Conservation (phyloP, 345 rosid species). For the Psidium guajava region DNA sequence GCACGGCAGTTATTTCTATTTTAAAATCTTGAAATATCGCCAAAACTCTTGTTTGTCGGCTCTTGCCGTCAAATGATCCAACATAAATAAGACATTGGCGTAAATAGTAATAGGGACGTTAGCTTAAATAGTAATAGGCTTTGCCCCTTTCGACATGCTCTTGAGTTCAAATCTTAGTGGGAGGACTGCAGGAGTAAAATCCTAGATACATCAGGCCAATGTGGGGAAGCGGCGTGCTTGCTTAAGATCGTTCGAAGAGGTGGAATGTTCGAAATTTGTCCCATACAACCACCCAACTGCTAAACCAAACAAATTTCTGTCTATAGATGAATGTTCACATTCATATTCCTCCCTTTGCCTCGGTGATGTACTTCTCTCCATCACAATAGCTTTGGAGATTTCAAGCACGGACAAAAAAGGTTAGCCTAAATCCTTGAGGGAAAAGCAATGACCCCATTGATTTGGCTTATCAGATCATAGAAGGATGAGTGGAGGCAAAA, state of each 20-base stretch:
- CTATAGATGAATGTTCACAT: background rate
- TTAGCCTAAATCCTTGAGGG: conserved; percentile 10
- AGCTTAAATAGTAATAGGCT: background rate
- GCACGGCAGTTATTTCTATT: background rate
- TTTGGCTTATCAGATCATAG: background rate
- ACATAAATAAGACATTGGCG: background rate
- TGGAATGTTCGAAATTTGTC: background rate
- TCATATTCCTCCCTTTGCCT: background rate
- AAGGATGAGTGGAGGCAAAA: background rate
- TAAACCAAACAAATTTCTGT: background rate
- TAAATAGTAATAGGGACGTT: background rate
- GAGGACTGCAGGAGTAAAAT: background rate
- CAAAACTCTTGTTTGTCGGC: background rate
- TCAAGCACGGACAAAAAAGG: background rate
- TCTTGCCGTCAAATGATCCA: background rate
- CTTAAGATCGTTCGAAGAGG: background rate
- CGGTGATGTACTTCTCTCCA: background rate
- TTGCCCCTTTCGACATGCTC: background rate
- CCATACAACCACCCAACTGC: background rate
- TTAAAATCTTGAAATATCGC: background rate
- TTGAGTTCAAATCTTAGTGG: background rate
- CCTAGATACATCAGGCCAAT: background rate
- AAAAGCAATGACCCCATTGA: background rate
- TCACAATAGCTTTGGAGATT: background rate
- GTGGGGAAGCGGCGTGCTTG: background rate